Evolutionary conservation across 2,329 filamentous ascomycete genomes (phyloP).

Genomic region (Diplodia intermedia): DNA sequence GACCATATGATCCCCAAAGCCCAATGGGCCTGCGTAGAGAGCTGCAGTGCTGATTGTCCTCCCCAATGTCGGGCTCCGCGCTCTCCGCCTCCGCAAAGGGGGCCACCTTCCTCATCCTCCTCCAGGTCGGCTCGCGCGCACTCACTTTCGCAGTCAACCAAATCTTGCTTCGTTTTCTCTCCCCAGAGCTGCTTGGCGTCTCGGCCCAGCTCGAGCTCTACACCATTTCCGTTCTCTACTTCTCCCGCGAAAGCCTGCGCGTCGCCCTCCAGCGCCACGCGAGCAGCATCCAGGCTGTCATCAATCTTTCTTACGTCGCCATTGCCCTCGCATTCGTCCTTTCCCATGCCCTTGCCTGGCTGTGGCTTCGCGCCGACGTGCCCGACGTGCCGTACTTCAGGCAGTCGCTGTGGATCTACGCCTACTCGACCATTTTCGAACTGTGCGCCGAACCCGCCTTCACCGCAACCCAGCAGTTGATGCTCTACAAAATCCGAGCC

Average conservation of each 20-base stretch:
- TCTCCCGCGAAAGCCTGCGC: conserved; percentile 87
- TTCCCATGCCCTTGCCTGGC: conserved; percentile 67
- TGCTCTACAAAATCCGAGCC: conserved; percentile 81
- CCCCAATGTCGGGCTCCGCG: conserved; percentile 36
- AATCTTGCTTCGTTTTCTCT: conserved; percentile 84
- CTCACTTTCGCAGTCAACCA: conserved; percentile 94
- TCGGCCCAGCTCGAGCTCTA: conserved; percentile 92
- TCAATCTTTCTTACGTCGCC: conserved; percentile 88
- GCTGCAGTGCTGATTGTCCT: background rate
- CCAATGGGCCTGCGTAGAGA: background rate
- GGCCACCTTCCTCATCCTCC: conserved; percentile 82
- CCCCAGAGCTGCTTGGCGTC: conserved; percentile 81
- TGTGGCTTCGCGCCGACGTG: conserved; percentile 67
- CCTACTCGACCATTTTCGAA: conserved; percentile 70
- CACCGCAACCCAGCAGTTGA: conserved; percentile 80
- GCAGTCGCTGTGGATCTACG: conserved; percentile 62
- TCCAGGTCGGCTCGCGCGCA: conserved; percentile 86
- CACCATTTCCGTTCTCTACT: conserved; percentile 91
- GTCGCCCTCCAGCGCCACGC: conserved; percentile 86
- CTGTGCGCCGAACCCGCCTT: conserved; percentile 88
- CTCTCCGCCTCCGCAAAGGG: conserved; percentile 66
- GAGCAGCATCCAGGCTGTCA: conserved; percentile 70
- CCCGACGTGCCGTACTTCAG: conserved; percentile 68
- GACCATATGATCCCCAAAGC: background rate
- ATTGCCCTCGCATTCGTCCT: conserved; percentile 71